Evolutionary conservation across 2,329 filamentous ascomycete species (phyloP).

Genomic region (Teratosphaeria epicoccoides): DNA sequence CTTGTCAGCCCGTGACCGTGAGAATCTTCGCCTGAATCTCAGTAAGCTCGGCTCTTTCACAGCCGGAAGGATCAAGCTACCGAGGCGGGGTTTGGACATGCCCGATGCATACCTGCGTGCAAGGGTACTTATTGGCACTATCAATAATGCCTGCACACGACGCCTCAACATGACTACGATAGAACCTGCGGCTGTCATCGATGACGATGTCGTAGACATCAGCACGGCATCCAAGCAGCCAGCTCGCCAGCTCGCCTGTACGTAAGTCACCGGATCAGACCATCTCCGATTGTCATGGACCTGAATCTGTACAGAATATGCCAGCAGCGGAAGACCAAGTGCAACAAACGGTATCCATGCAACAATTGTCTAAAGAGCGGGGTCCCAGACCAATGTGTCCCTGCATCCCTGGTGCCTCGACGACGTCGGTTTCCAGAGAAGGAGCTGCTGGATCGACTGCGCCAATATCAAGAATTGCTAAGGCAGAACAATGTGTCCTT

Average conservation of each 20-base stretch:
- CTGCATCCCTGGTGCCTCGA: slow-evolving; percentile 42
- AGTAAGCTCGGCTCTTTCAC: no score
- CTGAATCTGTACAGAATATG: not conserved
- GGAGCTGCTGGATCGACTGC: slow-evolving; percentile 58
- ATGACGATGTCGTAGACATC: not conserved
- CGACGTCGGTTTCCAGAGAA: slow-evolving; percentile 57
- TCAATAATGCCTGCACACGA: no score
- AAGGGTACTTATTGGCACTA: no score
- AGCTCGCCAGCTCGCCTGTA: not conserved
- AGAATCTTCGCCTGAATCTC: no score
- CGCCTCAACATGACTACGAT: no score
- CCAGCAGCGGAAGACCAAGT: not conserved
- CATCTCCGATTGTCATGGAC: not conserved
- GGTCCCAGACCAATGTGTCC: slow-evolving; percentile 41
- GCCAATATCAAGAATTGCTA: slow-evolving; percentile 57
- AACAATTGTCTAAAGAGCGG: slow-evolving; percentile 52
- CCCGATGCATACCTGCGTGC: no score
- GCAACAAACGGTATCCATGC: not conserved
- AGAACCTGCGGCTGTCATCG: no score
- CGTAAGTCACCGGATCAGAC: not conserved
- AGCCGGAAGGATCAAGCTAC: no score
- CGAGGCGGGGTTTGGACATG: no score
- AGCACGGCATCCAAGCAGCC: not conserved
- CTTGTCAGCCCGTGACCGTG: no score
- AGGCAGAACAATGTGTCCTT: slow-evolving; percentile 58